A percentile compares a stretch with the other conserved stretches of the same genome.
Conservation (phyloP, 169 alveolate species). For the Besnoitia besnoiti region DNA sequence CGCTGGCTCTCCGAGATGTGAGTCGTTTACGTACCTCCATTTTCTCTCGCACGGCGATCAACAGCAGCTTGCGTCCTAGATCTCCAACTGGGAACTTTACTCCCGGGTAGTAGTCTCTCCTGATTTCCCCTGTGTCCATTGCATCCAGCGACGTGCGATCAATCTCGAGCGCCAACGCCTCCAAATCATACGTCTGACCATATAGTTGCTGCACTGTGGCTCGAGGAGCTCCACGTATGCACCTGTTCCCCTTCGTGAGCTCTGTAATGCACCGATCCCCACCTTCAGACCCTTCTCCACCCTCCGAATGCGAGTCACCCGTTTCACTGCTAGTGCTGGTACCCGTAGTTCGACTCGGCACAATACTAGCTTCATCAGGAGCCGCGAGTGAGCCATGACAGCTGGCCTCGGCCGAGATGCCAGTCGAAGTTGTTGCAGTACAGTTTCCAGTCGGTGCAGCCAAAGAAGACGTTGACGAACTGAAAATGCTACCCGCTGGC, state of each 20-base stretch:
- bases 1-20: no score
- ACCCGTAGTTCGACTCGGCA: background rate
- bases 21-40: constrained; percentile 48
- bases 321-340: constrained; percentile 23
- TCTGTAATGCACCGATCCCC: constrained; percentile 42
- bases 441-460: background rate
- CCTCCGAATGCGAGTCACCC: constrained; percentile 11
- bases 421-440: background rate
- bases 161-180: constrained; percentile 54
- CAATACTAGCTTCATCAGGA: background rate
- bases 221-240: constrained; percentile 55
- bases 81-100: constrained; percentile 48
- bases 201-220: constrained; percentile 67
- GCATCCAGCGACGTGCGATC: constrained; percentile 43
- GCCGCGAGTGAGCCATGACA: constrained; percentile 26
- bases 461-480: background rate
- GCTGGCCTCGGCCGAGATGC: background rate
- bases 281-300: background rate
- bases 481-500: background rate
- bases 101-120: constrained; percentile 46
- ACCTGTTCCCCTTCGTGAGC: constrained; percentile 34
- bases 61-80: constrained; percentile 47
- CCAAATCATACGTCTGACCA: constrained; percentile 54
- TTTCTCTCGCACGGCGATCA: constrained; percentile 57
- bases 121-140: constrained; percentile 54